Conservation (phyloP, 495 filamentous ascomycete species). For the Ascobolus immersus region DNA sequence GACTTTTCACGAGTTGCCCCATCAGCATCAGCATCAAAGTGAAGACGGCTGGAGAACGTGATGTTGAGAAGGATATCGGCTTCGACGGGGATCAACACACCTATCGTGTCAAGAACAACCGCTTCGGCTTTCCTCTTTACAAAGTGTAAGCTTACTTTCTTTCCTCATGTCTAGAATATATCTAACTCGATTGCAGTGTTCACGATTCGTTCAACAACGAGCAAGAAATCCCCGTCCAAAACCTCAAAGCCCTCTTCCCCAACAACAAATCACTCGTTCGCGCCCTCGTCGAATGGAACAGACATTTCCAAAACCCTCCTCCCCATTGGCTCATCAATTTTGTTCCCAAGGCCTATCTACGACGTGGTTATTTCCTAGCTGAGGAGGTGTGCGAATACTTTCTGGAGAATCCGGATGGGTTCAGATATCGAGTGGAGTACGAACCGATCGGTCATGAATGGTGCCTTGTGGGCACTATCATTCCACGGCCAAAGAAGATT, state of each 20-base stretch:
- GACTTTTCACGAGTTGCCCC: no score
- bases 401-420: conserved; percentile 5
- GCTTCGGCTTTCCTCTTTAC: neutral
- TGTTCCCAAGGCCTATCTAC: conserved; percentile 14
- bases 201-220: conserved; percentile 6
- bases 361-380: conserved; percentile 12
- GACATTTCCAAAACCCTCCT: conserved; percentile 14
- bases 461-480: conserved; percentile 10
- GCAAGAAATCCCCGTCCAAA: conserved; percentile 7
- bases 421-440: conserved; percentile 13
- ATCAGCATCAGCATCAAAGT: no score
- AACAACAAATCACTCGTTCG: conserved; percentile 9
- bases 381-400: conserved; percentile 15
- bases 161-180: neutral
- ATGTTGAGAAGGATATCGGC: no score
- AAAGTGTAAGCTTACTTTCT: neutral
- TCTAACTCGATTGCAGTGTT: neutral
- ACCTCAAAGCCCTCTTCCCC: conserved; percentile 13
- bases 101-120: neutral
- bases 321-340: conserved; percentile 17
- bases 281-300: conserved; percentile 12
- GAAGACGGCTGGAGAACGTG: no score
- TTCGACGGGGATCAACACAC: no score
- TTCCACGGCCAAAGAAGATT: neutral
- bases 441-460: conserved; percentile 14